Evolutionary conservation across 2,329 filamentous ascomycete species (phyloP).

Genomic region (Parascedosporium putredinis): DNA sequence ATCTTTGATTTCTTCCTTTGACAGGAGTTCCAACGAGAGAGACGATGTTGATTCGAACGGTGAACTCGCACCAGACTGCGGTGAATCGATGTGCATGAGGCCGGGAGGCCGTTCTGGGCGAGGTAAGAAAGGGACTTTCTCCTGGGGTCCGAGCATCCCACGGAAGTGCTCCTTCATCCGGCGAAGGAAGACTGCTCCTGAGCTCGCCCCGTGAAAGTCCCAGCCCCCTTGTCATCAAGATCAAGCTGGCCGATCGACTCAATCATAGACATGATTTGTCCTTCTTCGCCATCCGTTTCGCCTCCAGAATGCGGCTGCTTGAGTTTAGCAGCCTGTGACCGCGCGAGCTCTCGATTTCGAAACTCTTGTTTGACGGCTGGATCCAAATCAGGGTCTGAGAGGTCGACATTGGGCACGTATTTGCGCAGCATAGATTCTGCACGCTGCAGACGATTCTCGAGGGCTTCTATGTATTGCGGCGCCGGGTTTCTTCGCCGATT

Average conservation of each 20-base stretch:
- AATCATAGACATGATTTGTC: slow-evolving; percentile 85
- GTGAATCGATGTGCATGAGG: slow-evolving; percentile 56
- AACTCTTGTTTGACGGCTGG: slow-evolving; percentile 62
- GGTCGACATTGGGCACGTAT: slow-evolving; percentile 72
- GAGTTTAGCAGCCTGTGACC: slow-evolving; percentile 29
- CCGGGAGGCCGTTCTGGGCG: slow-evolving; percentile 36
- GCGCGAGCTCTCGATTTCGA: slow-evolving; percentile 42
- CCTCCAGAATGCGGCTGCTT: slow-evolving; percentile 2
- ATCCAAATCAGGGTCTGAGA: slow-evolving; percentile 78
- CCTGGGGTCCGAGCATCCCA: slow-evolving; percentile 57
- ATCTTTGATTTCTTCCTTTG: slow-evolving; percentile 42
- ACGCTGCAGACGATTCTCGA: slow-evolving; percentile 73
- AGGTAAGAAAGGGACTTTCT: slow-evolving; percentile 48
- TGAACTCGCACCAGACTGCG: slow-evolving; percentile 53
- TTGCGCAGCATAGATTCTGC: slow-evolving; percentile 71
- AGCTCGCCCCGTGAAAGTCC: slow-evolving; percentile 93
- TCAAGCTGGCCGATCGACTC: slow-evolving; percentile 85
- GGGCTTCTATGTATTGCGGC: slow-evolving; percentile 83
- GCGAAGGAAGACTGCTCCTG: slow-evolving; percentile 77
- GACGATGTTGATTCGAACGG: slow-evolving; percentile 45
- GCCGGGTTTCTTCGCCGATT: slow-evolving; percentile 84
- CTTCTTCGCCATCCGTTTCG: slow-evolving; percentile 32
- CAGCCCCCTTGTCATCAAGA: slow-evolving; percentile 84
- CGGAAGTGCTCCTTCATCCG: slow-evolving; percentile 83
- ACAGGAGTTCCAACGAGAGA: slow-evolving; percentile 58